Percentiles rank a stretch among this genome's conserved stretches.
phyloP scores from a whole-genome alignment of 2,329 filamentous ascomycete genomes.

The Dothiorella sarmentorum region DNA sequence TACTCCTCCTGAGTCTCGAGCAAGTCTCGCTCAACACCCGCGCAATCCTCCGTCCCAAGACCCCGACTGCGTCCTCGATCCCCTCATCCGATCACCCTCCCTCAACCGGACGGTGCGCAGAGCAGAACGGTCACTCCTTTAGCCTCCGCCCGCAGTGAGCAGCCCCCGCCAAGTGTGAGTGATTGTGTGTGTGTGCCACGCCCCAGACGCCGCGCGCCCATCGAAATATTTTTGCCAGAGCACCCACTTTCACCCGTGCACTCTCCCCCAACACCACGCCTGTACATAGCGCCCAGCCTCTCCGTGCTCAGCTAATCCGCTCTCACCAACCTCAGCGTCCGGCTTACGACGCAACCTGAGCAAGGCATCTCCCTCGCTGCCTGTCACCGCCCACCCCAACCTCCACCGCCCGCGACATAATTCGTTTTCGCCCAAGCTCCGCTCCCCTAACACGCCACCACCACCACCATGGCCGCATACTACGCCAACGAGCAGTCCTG shows the following conservation, averaged over 20 bases:
- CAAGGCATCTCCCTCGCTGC: conserved; percentile 5
- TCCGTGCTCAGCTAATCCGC: conserved; percentile 16
- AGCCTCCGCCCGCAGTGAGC: neutral
- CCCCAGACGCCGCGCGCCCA: conserved; percentile 14
- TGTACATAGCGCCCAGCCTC: conserved; percentile 18
- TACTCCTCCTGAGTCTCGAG: conserved; percentile 17
- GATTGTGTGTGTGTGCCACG: conserved; percentile 5
- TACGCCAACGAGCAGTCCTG: conserved; percentile 62
- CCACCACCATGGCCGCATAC: conserved; percentile 47
- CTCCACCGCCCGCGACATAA: neutral
- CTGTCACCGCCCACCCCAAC: neutral
- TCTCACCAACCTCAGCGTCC: neutral
- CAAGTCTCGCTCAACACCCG: conserved; percentile 4
- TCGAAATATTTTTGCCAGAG: conserved; percentile 19
- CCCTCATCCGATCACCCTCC: conserved; percentile 9
- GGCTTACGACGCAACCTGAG: neutral
- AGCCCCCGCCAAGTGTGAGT: neutral
- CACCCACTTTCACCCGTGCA: conserved; percentile 18
- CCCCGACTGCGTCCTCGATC: neutral
- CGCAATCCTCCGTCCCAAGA: neutral
- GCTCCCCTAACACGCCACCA: conserved; percentile 10
- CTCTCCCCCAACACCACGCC: conserved; percentile 18
- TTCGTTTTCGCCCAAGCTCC: conserved; percentile 1
- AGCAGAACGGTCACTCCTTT: conserved; percentile 18
- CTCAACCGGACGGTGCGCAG: conserved; percentile 10